Base-by-base conservation (phyloP, 1,284 basidiomycete species). In the Coniophora puteana region DNA sequence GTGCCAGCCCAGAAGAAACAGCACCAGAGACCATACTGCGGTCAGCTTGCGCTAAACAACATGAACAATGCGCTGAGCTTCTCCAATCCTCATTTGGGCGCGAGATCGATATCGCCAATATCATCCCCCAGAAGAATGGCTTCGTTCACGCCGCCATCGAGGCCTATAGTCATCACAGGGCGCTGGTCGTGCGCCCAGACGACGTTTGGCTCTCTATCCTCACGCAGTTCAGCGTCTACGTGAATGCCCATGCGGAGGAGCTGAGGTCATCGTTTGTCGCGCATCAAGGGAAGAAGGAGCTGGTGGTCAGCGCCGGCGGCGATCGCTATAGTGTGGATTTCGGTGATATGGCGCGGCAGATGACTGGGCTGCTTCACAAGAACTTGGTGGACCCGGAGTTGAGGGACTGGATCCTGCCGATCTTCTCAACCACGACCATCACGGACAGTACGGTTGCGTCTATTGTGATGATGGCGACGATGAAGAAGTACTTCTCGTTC, bases 171-270 rank as follows among this genome's bases (percentile, higher is more conserved):
- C 43, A 61, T 3, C 69, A 71, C 40, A 62, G 61, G 8, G 57
- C 54, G 4, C 57, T 71, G 12, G 49, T 58, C 39, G 42, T 62
- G 22, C 61, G 68, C 5, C 70, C 71, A 0, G 69, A 71, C 37
- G 68, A 71, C 39, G 54, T 74, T 17, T 73, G 72, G 72, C 53
- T 70, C 18, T 59, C 65, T 4, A 72, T 74, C 44, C 46, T 74
- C 13, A 48, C 53, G 1, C 71, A 73, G 36, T 67, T 73, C 37
- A 64, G 58, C 41, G 58, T 68, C 52, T 75, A 66, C 41, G 62
- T 71, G 21, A 70, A 71, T 22, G 65, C 60, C 0, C 60, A 72
- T 38, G 55, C 64, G 0, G 69, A 72, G 42, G 55, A 56, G 3
- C 52, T 73, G 5, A 63, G 68, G 4, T 43, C 47, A 1, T 51